Percentiles rank a stretch among this genome's conserved stretches.
These are phyloP conservation scores for Dryadomyces quercivorus DNA, from an alignment of 2,329 filamentous ascomycete genomes.

Conservation along the genomic window DNA sequence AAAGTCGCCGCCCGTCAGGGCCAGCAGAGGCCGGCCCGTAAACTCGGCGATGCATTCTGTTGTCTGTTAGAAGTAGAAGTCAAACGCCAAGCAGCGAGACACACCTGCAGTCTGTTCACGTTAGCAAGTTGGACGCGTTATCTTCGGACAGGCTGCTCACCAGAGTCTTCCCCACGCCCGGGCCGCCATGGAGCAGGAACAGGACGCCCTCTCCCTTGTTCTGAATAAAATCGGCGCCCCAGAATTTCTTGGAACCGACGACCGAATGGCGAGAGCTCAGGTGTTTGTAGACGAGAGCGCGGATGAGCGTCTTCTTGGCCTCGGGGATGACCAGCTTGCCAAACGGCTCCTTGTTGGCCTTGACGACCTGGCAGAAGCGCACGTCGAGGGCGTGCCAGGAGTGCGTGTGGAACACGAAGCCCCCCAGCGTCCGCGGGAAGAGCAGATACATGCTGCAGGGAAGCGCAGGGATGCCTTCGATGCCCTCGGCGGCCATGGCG, in stretches of 20 bases:
- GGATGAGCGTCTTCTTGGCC: not conserved
- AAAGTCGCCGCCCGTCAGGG: slow-evolving; percentile 37
- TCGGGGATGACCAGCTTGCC: not conserved
- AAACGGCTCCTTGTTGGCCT: not conserved
- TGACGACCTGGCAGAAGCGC: not conserved
- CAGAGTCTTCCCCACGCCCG: slow-evolving; percentile 35
- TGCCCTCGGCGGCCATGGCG: not conserved
- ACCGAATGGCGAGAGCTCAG: not conserved
- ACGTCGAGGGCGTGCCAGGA: not conserved
- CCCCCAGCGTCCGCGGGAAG: not conserved
- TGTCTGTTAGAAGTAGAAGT: slow-evolving; percentile 24
- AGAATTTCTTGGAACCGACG: not conserved
- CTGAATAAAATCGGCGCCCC: slow-evolving; percentile 22
- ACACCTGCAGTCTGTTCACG: not conserved
- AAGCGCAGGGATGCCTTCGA: not conserved
- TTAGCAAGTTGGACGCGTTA: not conserved
- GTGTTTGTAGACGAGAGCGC: not conserved
- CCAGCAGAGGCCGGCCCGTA: slow-evolving; percentile 36
- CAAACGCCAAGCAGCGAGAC: not conserved
- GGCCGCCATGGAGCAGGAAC: slow-evolving; percentile 5
- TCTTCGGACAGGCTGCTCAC: not conserved
- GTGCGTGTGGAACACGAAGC: not conserved
- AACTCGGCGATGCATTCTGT: slow-evolving; percentile 42
- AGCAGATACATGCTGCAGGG: not conserved
- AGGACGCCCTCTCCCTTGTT: slow-evolving; percentile 30